phyloP scores from a whole-genome alignment of 257 asterid genomes.

The Anisodus tanguticus region DNA sequence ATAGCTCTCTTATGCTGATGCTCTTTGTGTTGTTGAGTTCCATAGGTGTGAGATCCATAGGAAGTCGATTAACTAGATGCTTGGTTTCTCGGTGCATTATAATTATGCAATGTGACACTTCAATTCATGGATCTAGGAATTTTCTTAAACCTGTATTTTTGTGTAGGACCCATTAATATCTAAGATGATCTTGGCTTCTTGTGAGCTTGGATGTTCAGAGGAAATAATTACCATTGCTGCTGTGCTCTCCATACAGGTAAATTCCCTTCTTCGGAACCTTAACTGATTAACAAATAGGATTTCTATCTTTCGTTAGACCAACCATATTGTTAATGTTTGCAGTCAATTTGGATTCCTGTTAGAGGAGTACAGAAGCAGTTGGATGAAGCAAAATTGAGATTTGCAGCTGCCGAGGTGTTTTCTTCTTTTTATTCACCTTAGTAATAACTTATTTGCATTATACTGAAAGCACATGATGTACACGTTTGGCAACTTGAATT shows the following conservation, averaged over 20 bases:
- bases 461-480: not conserved
- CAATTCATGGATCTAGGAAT: not conserved
- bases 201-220: constrained; percentile 81
- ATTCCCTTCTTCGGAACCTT: not conserved
- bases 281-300: not conserved
- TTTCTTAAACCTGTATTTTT: constrained; percentile 6
- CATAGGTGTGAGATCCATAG: not conserved
- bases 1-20: not conserved
- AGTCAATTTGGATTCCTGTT: constrained; percentile 87
- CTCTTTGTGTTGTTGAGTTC: not conserved
- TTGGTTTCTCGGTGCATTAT: not conserved
- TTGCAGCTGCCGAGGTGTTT: constrained; percentile 93
- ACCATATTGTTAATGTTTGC: constrained; percentile 29
- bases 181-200: constrained; percentile 87
- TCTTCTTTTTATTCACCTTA: not conserved
- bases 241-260: constrained; percentile 88
- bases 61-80: constrained; percentile 12
- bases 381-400: constrained; percentile 93
- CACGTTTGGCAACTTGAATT: too few species aligned
- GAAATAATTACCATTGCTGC: constrained; percentile 93
- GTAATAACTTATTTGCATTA: not conserved
- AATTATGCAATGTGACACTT: not conserved
- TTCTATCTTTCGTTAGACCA: not conserved
- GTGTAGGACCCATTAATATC: constrained; percentile 89
- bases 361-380: constrained; percentile 84